Evolutionary conservation across 148 eudicot genomes (phyloP).

Genomic region (Chenopodium quinoa): DNA sequence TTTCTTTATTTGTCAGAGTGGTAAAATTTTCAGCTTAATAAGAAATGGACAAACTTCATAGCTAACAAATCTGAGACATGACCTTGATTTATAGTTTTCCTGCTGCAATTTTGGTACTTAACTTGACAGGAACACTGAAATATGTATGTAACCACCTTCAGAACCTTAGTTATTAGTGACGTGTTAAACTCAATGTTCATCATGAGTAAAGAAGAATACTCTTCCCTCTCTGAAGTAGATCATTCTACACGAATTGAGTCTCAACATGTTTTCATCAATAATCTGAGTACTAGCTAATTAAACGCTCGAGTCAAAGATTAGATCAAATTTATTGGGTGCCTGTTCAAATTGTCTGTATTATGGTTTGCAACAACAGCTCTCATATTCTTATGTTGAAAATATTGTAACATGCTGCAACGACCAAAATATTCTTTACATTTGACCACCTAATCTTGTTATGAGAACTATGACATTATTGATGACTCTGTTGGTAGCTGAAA

Average conservation of each 20-base stretch:
- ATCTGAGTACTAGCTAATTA: neutral
- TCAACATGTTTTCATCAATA: neutral
- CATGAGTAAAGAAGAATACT: neutral
- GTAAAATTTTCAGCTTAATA: neutral
- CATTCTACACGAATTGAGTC: neutral
- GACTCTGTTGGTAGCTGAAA: too few species aligned
- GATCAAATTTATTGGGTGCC: neutral
- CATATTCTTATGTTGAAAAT: neutral
- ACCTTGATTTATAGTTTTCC: neutral
- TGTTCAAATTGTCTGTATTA: neutral
- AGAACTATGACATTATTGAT: too few species aligned
- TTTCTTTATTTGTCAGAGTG: neutral
- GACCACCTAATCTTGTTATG: too few species aligned
- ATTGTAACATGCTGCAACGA: neutral
- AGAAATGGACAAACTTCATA: neutral
- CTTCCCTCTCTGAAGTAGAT: neutral
- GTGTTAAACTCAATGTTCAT: neutral
- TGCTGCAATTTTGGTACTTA: neutral
- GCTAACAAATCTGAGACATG: neutral
- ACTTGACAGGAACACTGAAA: neutral
- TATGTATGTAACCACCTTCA: neutral
- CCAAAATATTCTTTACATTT: neutral
- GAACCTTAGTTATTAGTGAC: neutral
- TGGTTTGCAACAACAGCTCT: neutral
- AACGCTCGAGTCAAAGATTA: neutral